Evolutionary conservation across 805 yeast genomes (phyloP), one percentile per base, ranked within the genome.

Genomic region (Saccharomycopsis selenospora): DNA sequence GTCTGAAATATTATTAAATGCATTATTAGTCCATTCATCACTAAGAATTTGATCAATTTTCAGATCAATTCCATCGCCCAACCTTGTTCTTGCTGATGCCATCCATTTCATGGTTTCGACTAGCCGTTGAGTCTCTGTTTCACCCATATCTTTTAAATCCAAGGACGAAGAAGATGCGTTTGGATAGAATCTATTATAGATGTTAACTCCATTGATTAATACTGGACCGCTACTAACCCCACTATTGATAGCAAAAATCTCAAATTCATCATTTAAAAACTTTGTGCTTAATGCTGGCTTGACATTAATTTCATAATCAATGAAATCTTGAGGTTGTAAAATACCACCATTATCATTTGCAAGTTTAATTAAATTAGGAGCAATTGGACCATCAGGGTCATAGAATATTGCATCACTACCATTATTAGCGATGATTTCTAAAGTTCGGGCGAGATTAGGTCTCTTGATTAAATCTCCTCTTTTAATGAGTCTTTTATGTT

Each of bases 21-120:
- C 77, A 2, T 62, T 58, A 1, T 68, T 61, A 4, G 81, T 74
- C 91, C 95, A 91, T 26, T 75, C 70, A 1, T 62, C 56, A 4
- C 73, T 63, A 11, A 77, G 59, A 40, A 80, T 75, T 44, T 74
- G 51, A 4, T 50, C 48, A 36, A 65, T 28, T 6, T n/a, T 26
- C 17, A 6, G 11, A 13, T 27, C 47, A n/a, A 27, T 20, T 5
- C 20, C 80, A 58, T 88, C 96, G 0, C 98, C 98, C 23, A 91
- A 71, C 56, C 87, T 76, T n/a, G 90, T 79, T 54, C 97, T 72
- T 0, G 83, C 91, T 10, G 91, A 75, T 0, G 90, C 86, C 76
- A 88, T 75, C 96, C 96, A 91, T 64, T 91, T 91, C 95, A 91
- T 87, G 2, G 85, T 68, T 65, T 91, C 99, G 8, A 88, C 68